Evolutionary conservation across 371 early-diverging fungal genomes (phyloP).

Genomic region (Rhizopus microsporus): DNA sequence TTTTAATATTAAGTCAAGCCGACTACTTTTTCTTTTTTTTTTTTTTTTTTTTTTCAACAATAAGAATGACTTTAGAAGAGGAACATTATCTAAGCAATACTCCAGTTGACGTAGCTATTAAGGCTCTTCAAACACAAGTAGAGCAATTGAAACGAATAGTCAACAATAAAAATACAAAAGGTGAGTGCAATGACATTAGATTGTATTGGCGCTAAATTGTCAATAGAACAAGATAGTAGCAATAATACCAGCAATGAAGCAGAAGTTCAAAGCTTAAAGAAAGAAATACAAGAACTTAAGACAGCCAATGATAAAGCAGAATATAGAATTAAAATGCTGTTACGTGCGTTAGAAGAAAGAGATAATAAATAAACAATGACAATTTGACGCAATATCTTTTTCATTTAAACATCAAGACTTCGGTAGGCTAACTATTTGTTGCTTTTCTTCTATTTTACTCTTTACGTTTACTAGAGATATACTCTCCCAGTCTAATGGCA

Average conservation of each 20-base stretch:
- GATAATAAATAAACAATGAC: conserved; percentile 18
- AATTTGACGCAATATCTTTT: too few species aligned
- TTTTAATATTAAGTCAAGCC: too few species aligned
- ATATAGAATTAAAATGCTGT: conserved; percentile 40
- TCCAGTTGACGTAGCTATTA: conserved; percentile 38
- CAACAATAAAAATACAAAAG: not conserved
- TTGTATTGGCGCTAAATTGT: too few species aligned
- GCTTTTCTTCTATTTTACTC: not conserved
- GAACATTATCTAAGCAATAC: conserved; percentile 20
- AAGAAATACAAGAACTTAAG: conserved; percentile 27
- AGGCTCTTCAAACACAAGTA: conserved; percentile 37
- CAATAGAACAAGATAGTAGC: not conserved
- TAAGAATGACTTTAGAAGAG: too few species aligned
- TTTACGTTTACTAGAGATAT: not conserved
- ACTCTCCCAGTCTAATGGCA: conserved; percentile 11
- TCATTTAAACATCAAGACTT: too few species aligned
- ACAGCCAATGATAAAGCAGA: conserved; percentile 40
- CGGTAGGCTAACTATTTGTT: too few species aligned
- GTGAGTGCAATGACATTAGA: too few species aligned
- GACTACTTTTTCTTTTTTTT: too few species aligned
- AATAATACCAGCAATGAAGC: conserved; percentile 6
- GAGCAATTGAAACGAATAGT: conserved; percentile 32
- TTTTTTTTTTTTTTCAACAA: too few species aligned
- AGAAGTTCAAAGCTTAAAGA: conserved; percentile 6
- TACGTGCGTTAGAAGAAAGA: conserved; percentile 36